phyloP scores from a whole-genome alignment of 176 grass and related monocot species.

The Echinochloa phyllopogon region DNA sequence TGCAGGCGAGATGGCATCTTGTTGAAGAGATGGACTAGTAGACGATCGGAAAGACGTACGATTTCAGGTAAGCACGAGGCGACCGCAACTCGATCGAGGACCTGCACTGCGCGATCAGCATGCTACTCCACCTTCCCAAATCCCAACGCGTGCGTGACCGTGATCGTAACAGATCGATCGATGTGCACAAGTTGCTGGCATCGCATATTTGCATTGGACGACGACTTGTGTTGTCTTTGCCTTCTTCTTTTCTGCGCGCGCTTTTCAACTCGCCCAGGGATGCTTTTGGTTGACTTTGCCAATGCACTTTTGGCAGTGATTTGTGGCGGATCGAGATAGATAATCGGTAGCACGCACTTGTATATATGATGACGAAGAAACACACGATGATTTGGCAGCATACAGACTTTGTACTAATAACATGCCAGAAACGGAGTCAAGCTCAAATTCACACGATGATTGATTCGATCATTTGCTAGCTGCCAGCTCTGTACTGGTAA shows the following conservation, averaged over 20 bases:
- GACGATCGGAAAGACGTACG: not conserved
- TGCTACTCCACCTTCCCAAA: too few species aligned
- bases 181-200: too few species aligned
- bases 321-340: not conserved
- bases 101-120: too few species aligned
- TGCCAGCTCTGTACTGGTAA: too few species aligned
- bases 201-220: too few species aligned
- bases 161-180: not conserved
- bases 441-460: not conserved
- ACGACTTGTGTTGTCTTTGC: too few species aligned
- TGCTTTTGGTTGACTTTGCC: constrained; percentile 32
- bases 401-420: too few species aligned
- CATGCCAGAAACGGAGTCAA: not conserved
- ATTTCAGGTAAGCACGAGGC: constrained; percentile 21
- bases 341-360: too few species aligned
- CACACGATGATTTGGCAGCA: too few species aligned
- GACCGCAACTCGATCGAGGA: not conserved
- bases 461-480: too few species aligned
- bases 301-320: constrained; percentile 5
- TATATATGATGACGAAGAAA: too few species aligned
- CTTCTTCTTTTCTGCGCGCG: not conserved
- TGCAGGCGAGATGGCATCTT: not conserved
- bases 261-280: constrained; percentile 18
- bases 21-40: not conserved
- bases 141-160: not conserved